Evolutionary conservation across 2,329 filamentous ascomycete species (phyloP), one percentile per base, ranked within the genome.

Genomic region (Aspergillus ustus): DNA sequence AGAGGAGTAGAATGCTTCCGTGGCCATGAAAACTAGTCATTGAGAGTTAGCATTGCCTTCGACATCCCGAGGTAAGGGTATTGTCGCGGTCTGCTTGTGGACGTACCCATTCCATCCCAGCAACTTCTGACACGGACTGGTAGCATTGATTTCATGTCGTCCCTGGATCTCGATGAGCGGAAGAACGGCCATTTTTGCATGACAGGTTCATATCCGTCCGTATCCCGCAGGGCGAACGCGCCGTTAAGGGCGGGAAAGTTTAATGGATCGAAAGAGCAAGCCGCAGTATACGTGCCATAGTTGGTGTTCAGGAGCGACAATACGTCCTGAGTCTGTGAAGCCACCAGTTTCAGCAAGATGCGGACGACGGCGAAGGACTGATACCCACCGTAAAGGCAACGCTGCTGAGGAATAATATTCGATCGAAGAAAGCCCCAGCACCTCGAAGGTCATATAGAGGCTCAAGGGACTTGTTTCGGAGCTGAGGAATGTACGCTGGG

Each of bases 211-310:
- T 85, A 84, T 1, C 89, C 89, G 61, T 90, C 84, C 2, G 80
- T 77, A 68, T 92, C 90, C 15, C 90, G 83, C 20, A 88, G 85
- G 1, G 89, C 90, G 72, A 91, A 92, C 0, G 89, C 87, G 72
- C 93, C 91, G 74, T 93, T 92, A 72, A 87, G 91, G 45, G 85
- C 81, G 64, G 89, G 86, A 0, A 88, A 85, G 58, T 85, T 84
- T 63, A 87, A 85, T 69, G 88, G 92, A 76, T 93, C 90, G 40
- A 91, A 77, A 0, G 88, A 88, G 70, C 90, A 93, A 3, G 88
- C 88, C 0, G 89, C 87, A 4, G 87, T 85, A 67, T 91, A 92
- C 17, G 78, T 69, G 6, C 83, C 81, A 17, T 76, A 67, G 67
- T 88, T 85, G 2, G 87, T 89, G 52, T 82, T 82, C 63, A 92